Evolutionary conservation across 805 yeast species (phyloP).

Genomic region (Debaryomyces hansenii): DNA sequence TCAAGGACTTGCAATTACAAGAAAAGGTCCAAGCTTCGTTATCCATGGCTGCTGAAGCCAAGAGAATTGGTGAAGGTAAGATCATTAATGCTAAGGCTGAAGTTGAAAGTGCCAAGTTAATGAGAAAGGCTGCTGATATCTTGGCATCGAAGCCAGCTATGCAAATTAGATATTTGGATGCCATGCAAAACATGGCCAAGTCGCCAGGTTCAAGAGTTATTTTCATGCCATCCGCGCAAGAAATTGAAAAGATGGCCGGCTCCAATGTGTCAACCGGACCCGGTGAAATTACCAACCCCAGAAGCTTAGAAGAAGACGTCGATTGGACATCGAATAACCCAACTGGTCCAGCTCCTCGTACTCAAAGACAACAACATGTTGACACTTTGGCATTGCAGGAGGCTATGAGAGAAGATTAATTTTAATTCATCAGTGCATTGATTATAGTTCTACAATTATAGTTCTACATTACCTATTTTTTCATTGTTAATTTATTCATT

Average conservation of each 20-base stretch:
- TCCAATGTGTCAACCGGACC: conserved; percentile 11
- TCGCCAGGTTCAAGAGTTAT: conserved; percentile 65
- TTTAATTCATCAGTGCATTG: neutral
- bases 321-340: conserved; percentile 16
- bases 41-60: conserved; percentile 74
- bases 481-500: neutral
- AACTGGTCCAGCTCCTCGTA: conserved; percentile 4
- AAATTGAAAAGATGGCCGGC: conserved; percentile 40
- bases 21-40: conserved; percentile 56
- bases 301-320: conserved; percentile 21
- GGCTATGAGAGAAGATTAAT: conserved; percentile 16
- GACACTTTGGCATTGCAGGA: conserved; percentile 35
- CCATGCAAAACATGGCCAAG: conserved; percentile 73
- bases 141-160: conserved; percentile 73
- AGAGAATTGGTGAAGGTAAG: conserved; percentile 74
- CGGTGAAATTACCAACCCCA: neutral
- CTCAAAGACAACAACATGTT: conserved; percentile 9
- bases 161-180: conserved; percentile 77
- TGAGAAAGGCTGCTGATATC: conserved; percentile 78
- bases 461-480: neutral
- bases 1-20: conserved; percentile 63
- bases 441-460: neutral
- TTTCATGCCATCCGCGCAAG: conserved; percentile 62
- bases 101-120: conserved; percentile 71
- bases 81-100: conserved; percentile 74